Percentiles rank a stretch among this genome's conserved stretches.
Evolutionary conservation across 306 rosid genomes (phyloP).

Genomic region (Begonia fuchsioides): DNA sequence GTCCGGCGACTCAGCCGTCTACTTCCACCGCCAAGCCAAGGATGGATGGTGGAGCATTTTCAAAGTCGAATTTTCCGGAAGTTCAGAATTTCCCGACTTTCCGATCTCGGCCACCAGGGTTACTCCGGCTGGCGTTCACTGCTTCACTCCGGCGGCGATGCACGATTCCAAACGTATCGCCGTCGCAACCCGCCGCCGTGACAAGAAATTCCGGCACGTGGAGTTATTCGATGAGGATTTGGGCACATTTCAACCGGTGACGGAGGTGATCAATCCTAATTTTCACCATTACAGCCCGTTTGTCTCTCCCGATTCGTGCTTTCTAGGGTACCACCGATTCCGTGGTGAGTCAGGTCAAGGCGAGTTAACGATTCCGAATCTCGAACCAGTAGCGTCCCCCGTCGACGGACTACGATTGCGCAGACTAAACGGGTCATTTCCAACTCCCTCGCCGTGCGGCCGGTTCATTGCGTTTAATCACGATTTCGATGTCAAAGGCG

Average conservation of each 20-base stretch:
- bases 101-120: slow-evolving; percentile 24
- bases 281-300: slow-evolving; percentile 81
- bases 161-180: slow-evolving; percentile 43
- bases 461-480: slow-evolving; percentile 44
- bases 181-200: slow-evolving; percentile 56
- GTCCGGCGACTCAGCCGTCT: slow-evolving; percentile 45
- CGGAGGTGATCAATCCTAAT: slow-evolving; percentile 31
- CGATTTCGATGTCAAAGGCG: slow-evolving; percentile 5
- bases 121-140: slow-evolving; percentile 62
- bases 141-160: slow-evolving; percentile 70
- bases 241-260: slow-evolving; percentile 25
- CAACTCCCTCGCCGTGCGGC: slow-evolving; percentile 42
- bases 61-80: slow-evolving; percentile 22
- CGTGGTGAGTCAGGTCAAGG: slow-evolving; percentile 44
- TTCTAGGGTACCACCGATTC: slow-evolving; percentile 70
- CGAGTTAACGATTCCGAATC: slow-evolving; percentile 37
- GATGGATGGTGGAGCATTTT: slow-evolving; percentile 92
- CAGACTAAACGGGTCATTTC: slow-evolving; percentile 50
- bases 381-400: slow-evolving; percentile 36
- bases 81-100: neutral
- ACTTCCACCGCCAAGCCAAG: slow-evolving; percentile 46
- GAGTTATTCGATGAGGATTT: slow-evolving; percentile 41
- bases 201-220: slow-evolving; percentile 35
- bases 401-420: slow-evolving; percentile 24
- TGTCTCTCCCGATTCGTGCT: slow-evolving; percentile 35